These are phyloP conservation scores for Pezicula neosporulosa DNA, from an alignment of 2,329 filamentous ascomycete genomes.

Conservation along the genomic window DNA sequence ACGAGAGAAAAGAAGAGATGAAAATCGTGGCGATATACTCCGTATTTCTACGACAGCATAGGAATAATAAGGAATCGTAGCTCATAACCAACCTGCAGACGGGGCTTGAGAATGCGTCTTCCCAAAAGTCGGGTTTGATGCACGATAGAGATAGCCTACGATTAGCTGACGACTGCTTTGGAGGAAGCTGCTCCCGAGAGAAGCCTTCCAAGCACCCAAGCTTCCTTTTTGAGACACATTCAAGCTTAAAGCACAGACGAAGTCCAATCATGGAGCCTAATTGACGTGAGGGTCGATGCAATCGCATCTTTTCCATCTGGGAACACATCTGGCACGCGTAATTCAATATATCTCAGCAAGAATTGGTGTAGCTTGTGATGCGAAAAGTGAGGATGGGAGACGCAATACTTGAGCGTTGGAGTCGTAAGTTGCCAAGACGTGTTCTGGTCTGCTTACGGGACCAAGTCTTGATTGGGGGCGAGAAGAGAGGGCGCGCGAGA, in stretches of 20 bases:
- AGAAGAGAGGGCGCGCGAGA: not conserved
- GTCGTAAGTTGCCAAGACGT: not conserved
- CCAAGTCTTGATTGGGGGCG: too few relatives aligned
- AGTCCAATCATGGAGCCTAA: not conserved
- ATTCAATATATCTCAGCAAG: not conserved
- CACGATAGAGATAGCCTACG: too few relatives aligned
- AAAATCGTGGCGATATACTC: too few relatives aligned
- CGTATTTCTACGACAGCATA: too few relatives aligned
- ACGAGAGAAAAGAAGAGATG: too few relatives aligned
- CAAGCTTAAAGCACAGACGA: conserved; percentile 2
- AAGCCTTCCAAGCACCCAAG: not conserved
- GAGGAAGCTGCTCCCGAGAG: too few relatives aligned
- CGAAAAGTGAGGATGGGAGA: not conserved
- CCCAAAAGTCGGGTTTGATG: not conserved
- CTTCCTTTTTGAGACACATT: conserved; percentile 1
- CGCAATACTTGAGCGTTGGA: not conserved
- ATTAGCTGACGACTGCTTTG: not conserved
- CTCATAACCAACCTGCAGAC: not conserved
- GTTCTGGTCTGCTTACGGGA: not conserved
- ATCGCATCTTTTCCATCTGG: not conserved
- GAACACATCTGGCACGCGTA: not conserved
- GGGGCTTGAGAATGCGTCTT: not conserved
- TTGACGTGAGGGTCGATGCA: not conserved
- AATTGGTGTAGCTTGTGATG: not conserved
- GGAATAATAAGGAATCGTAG: not conserved